A percentile compares a stretch with the other conserved stretches of the same genome.
Conservation (phyloP, 495 filamentous ascomycete species). For the Bombardia bombarda region DNA sequence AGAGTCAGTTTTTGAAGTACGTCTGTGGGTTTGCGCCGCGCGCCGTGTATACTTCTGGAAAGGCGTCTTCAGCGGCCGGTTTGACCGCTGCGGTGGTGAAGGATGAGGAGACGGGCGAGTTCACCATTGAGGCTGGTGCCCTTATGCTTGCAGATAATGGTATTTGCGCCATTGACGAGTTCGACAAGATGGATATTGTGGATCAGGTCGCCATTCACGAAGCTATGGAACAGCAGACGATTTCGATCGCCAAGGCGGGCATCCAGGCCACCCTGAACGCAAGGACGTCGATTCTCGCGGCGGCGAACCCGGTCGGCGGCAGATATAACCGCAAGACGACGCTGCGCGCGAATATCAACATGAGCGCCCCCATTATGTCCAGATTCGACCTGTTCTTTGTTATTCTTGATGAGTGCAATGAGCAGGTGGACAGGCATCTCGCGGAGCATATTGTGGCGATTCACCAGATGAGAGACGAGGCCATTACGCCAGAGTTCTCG, state of each 20-base stretch:
- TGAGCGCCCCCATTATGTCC: conserved; percentile 97
- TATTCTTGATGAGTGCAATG: conserved; percentile 94
- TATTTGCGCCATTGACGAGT: conserved; percentile 97
- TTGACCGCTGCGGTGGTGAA: conserved; percentile 96
- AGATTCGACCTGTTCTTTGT: conserved; percentile 99
- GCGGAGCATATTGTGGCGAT: conserved; percentile 93
- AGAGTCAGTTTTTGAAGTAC: conserved; percentile 98
- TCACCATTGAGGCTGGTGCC: conserved; percentile 96
- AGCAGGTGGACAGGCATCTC: conserved; percentile 78
- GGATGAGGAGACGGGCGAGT: conserved; percentile 96
- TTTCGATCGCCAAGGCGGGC: conserved; percentile 97
- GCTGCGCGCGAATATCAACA: conserved; percentile 91
- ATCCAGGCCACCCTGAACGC: conserved; percentile 98
- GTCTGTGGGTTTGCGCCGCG: conserved; percentile 92
- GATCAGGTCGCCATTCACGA: conserved; percentile 99
- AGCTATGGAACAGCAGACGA: conserved; percentile 99
- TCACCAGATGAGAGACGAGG: conserved; percentile 84
- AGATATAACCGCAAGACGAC: conserved; percentile 95
- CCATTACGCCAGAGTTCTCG: conserved; percentile 84
- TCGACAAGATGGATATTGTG: conserved; percentile 98
- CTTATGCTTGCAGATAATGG: conserved; percentile 97
- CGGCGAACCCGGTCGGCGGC: conserved; percentile 92
- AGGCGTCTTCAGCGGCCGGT: conserved; percentile 95
- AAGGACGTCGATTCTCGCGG: conserved; percentile 87
- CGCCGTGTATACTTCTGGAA: conserved; percentile 95